Percentiles rank a stretch among this genome's conserved stretches.
phyloP scores from a whole-genome alignment of 202 grass and related monocot species.

The Musa balbisiana region DNA sequence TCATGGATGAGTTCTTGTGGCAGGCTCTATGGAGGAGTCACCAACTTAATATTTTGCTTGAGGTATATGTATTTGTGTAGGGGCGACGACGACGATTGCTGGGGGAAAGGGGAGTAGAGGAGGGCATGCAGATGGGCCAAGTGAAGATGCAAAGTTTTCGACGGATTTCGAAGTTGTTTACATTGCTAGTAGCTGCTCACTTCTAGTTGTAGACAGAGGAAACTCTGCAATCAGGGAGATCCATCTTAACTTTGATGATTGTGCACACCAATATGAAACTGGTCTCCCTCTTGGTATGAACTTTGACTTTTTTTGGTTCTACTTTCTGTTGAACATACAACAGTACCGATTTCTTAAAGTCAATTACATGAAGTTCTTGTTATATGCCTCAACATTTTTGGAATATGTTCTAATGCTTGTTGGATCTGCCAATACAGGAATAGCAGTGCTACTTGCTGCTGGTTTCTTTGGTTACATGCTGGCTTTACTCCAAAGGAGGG shows the following conservation, averaged over 20 bases:
- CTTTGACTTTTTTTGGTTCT: constrained; percentile 9
- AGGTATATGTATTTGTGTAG: constrained; percentile 32
- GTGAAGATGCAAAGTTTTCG: constrained; percentile 89
- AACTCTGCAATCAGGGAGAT: constrained; percentile 91
- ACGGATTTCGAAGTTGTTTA: constrained; percentile 96
- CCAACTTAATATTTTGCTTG: constrained; percentile 17
- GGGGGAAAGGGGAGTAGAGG: constrained; percentile 81
- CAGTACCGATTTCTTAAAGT: background rate
- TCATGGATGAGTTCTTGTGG: background rate
- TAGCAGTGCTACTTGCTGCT: constrained; percentile 61
- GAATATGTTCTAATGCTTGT: background rate
- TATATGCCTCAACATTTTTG: background rate
- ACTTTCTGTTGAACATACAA: background rate
- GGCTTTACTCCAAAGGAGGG: constrained; percentile 60
- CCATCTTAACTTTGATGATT: constrained; percentile 79
- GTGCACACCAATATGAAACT: constrained; percentile 73
- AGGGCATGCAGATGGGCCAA: constrained; percentile 73
- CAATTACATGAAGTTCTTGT: background rate
- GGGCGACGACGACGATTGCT: constrained; percentile 93
- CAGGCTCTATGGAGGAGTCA: background rate
- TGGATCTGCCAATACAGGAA: constrained; percentile 32
- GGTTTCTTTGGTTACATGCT: constrained; percentile 94
- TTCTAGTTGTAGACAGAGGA: constrained; percentile 91
- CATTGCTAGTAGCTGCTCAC: constrained; percentile 82
- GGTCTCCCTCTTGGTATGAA: constrained; percentile 68